Percentiles rank a stretch among this genome's conserved stretches.
phyloP scores from a whole-genome alignment of 2,329 filamentous ascomycete species.

The Fusarium piperis region DNA sequence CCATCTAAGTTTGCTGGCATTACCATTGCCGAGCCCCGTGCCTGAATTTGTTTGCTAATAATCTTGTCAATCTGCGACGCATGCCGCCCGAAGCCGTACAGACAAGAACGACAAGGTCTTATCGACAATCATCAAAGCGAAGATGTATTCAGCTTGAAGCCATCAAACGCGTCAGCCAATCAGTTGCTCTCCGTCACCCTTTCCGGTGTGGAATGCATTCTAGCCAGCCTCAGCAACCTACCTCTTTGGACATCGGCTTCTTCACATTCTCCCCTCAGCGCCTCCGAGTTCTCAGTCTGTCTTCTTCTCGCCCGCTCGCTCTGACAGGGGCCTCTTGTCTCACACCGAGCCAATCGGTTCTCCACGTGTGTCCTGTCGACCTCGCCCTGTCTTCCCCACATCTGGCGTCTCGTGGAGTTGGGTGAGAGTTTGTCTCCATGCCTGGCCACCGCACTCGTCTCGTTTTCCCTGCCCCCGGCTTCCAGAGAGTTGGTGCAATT shows the following conservation, averaged over 20 bases:
- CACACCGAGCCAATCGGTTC: conserved; percentile 28
- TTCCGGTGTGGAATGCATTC: conserved; percentile 21
- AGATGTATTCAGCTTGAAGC: neutral
- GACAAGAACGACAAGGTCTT: conserved; percentile 10
- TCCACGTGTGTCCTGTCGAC: conserved; percentile 30
- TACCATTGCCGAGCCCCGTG: conserved; percentile 21
- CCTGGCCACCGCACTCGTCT: neutral
- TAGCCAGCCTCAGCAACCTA: conserved; percentile 7
- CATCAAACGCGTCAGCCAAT: neutral
- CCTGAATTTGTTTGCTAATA: conserved; percentile 29
- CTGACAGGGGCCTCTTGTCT: conserved; percentile 23
- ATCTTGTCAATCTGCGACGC: conserved; percentile 30
- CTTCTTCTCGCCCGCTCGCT: conserved; percentile 12
- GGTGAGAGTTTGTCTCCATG: neutral
- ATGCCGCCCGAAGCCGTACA: conserved; percentile 20
- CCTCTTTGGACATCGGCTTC: conserved; percentile 16
- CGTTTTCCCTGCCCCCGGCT: neutral
- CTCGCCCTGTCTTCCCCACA: conserved; percentile 6
- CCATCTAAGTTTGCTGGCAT: conserved; percentile 2
- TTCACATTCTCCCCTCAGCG: conserved; percentile 9
- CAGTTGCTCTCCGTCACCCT: neutral
- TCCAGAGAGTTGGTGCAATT: neutral
- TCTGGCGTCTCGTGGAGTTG: neutral
- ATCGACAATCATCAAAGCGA: neutral
- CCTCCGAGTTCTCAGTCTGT: conserved; percentile 1